These are phyloP conservation scores for Lactarius akahatsu DNA, from an alignment of 768 basidiomycete species.

Conservation along the genomic window DNA sequence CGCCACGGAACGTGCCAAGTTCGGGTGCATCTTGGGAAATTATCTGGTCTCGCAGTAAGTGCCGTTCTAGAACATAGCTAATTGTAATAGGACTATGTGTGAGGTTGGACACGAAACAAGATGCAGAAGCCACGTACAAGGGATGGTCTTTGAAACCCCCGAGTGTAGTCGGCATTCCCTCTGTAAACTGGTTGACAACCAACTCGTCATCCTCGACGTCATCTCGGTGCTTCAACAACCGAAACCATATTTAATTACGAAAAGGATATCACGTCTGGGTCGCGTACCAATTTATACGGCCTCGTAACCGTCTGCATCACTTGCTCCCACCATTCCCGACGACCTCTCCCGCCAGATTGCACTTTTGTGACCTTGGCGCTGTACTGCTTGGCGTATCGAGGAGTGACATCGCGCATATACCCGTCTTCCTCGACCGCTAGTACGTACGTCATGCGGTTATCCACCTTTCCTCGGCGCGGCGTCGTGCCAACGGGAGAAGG, in stretches of 20 bases:
- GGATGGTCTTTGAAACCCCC: conserved; percentile 96
- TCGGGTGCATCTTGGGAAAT: conserved; percentile 71
- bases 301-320: conserved; percentile 63
- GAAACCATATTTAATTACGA: conserved; percentile 7
- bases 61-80: conserved; percentile 82
- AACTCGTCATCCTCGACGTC: conserved; percentile 92
- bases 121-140: conserved; percentile 49
- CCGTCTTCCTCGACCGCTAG: conserved; percentile 94
- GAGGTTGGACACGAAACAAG: background rate
- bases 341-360: conserved; percentile 67
- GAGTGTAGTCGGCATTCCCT: conserved; percentile 91
- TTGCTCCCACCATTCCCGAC: conserved; percentile 83
- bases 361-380: conserved; percentile 76
- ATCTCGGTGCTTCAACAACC: conserved; percentile 70
- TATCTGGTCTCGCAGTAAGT: conserved; percentile 85
- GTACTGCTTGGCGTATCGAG: conserved; percentile 82
- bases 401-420: conserved; percentile 86
- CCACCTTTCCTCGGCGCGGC: conserved; percentile 37
- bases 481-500: conserved; percentile 41
- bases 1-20: conserved; percentile 89
- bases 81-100: background rate
- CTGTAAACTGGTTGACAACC: conserved; percentile 67
- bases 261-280: conserved; percentile 28
- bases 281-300: conserved; percentile 74
- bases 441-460: conserved; percentile 92